A percentile compares a stretch with the other conserved stretches of the same genome.
These are phyloP conservation scores for Turritis glabra DNA, from an alignment of 345 rosid genomes.

Conservation along the genomic window DNA sequence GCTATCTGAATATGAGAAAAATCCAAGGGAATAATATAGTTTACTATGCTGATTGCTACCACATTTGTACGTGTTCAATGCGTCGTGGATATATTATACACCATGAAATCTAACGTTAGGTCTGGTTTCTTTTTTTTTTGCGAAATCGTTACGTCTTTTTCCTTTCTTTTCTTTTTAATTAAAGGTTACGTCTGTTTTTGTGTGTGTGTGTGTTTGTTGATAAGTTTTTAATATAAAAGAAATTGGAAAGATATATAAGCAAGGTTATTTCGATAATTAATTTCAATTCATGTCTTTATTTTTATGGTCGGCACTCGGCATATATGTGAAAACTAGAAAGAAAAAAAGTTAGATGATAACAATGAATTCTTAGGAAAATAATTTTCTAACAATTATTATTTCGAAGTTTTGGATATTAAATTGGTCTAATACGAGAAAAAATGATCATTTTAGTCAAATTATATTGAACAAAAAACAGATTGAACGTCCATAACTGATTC, in stretches of 20 bases:
- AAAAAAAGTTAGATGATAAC: too few species aligned
- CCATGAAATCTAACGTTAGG: background rate
- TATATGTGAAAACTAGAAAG: background rate
- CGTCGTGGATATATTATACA: background rate
- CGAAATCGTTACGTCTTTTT: background rate
- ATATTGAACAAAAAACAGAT: too few species aligned
- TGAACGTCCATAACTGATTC: too few species aligned
- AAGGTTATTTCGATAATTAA: background rate
- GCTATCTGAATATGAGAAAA: background rate
- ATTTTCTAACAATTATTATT: too few species aligned
- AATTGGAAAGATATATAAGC: background rate
- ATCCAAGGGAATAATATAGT: background rate
- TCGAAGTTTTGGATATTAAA: too few species aligned
- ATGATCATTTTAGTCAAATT: too few species aligned
- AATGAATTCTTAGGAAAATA: too few species aligned
- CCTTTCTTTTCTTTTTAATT: background rate
- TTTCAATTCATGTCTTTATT: background rate
- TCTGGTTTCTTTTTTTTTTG: background rate
- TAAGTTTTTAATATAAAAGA: background rate
- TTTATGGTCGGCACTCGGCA: background rate
- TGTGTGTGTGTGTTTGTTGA: background rate
- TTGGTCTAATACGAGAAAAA: too few species aligned
- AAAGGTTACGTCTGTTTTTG: background rate
- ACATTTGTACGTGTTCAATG: background rate
- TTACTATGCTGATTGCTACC: background rate